These are phyloP conservation scores for Isatis lusitanica DNA, from an alignment of 441 rosid species.

Conservation along the genomic window DNA sequence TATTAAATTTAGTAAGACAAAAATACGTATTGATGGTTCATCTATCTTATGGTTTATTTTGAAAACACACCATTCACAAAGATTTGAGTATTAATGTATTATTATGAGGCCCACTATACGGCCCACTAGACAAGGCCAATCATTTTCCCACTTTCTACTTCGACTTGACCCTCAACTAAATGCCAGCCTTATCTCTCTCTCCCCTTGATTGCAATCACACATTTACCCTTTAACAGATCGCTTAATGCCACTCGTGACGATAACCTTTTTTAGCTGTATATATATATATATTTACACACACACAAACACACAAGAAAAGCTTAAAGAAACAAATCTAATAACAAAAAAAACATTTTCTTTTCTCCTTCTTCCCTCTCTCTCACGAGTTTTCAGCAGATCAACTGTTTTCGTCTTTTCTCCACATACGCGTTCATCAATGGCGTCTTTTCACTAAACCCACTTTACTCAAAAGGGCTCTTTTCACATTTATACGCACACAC, in stretches of 20 bases:
- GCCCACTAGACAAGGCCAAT: no score
- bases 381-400: conserved; percentile 21
- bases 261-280: conserved; percentile 1
- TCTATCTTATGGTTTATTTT: no score
- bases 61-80: no score
- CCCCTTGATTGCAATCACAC: not conserved
- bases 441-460: not conserved
- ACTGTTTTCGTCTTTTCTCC: conserved; percentile 4
- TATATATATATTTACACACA: not conserved
- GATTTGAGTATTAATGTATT: no score
- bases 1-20: not conserved
- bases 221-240: not conserved
- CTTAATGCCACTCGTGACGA: not conserved
- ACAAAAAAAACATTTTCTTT: not conserved
- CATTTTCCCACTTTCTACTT: not conserved
- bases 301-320: not conserved
- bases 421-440: conserved; percentile 35
- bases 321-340: not conserved
- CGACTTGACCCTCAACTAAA: not conserved
- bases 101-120: no score
- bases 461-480: not conserved
- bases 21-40: not conserved
- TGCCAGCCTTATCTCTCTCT: not conserved
- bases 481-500: not conserved
- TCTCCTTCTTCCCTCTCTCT: not conserved